Evolutionary conservation across 495 filamentous ascomycete genomes (phyloP).

Genomic region (Lineolata rhizophorae): DNA sequence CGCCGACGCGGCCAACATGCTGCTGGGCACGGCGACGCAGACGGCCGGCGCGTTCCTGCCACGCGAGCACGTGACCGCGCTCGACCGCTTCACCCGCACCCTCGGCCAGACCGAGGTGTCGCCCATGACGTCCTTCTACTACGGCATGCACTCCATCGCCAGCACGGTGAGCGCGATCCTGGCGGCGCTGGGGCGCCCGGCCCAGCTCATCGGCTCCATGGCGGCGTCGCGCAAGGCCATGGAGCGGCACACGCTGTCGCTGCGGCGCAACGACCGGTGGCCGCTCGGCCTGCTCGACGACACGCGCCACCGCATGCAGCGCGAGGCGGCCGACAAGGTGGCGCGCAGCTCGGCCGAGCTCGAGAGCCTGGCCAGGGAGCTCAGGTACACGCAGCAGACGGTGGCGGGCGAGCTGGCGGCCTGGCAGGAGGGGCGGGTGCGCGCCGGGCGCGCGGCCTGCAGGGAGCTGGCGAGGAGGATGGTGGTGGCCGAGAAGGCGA

Average conservation of each 20-base stretch:
- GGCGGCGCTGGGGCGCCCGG: constrained; percentile 58
- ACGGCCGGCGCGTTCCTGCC: constrained; percentile 47
- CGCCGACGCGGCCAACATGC: constrained; percentile 36
- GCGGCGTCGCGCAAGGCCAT: constrained; percentile 35
- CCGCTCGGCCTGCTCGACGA: constrained; percentile 74
- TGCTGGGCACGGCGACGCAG: constrained; percentile 32
- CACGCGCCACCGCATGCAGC: constrained; percentile 54
- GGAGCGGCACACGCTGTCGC: constrained; percentile 49
- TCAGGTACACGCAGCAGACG: constrained; percentile 81
- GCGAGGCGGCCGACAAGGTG: constrained; percentile 58
- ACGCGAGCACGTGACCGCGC: constrained; percentile 38
- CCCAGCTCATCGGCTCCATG: constrained; percentile 53
- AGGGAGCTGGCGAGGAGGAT: constrained; percentile 53
- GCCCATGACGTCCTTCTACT: constrained; percentile 51
- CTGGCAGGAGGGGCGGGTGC: constrained; percentile 75
- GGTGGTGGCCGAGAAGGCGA: constrained; percentile 54
- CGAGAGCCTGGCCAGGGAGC: constrained; percentile 44
- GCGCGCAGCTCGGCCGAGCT: constrained; percentile 40
- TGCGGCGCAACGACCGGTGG: constrained; percentile 54
- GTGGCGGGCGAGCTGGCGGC: constrained; percentile 81
- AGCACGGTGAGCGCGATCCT: constrained; percentile 65
- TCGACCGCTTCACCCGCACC: constrained; percentile 45
- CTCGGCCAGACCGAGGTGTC: constrained; percentile 49
- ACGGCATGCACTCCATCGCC: constrained; percentile 49
- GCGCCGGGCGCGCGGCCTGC: constrained; percentile 51